Evolutionary conservation across 2,329 filamentous ascomycete species (phyloP), one percentile per base, ranked within the genome.

Genomic region (Aspergillus sp.): DNA sequence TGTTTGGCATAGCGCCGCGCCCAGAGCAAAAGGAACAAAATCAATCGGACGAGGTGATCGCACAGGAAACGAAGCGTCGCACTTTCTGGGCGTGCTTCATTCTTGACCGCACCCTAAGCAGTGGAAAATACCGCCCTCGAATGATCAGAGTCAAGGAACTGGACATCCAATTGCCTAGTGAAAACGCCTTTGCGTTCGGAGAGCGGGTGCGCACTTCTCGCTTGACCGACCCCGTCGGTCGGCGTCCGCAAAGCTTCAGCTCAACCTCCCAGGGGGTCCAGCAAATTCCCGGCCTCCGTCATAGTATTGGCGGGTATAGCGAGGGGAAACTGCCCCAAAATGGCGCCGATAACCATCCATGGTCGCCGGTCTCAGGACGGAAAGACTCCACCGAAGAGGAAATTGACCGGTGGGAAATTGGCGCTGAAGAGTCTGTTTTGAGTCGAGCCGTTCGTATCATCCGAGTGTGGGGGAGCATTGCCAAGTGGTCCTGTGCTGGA

Each of bases 71-170:
- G 3, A 76, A 78, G 58, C 77, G 83, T 15, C 78, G 83, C 5
- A 84, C 82, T 0, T 83, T 84, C 61, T 85, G 83, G 82, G 82
- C 81, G 52, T 84, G 82, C 62, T 84, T 82, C 64, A 80, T 84
- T 50, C 73, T 85, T 65, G 83, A 85, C 67, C 77, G 82, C 3
- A 84, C 81, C 59, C 63, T 84, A 25, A 84, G 81, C 63, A 81
- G 79, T 63, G 82, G 82, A 17, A 81, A 81, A 56, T 79, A 82
- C 63, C 77, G 82, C 4, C 82, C 81, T 2, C 79, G 79, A 31
- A 83, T 82, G 76, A 69, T 85, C 44, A 75, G 76, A 17, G 74
- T 80, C 2, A 74, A 77, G 33, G 79, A 85, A 40, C 65, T 85
- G 15, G 76, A 74, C 14, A 81, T 84, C 17, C 83, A 84, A 60